These are phyloP conservation scores for Kwoniella dejecticola DNA, from an alignment of 768 basidiomycete species.

Conservation along the genomic window DNA sequence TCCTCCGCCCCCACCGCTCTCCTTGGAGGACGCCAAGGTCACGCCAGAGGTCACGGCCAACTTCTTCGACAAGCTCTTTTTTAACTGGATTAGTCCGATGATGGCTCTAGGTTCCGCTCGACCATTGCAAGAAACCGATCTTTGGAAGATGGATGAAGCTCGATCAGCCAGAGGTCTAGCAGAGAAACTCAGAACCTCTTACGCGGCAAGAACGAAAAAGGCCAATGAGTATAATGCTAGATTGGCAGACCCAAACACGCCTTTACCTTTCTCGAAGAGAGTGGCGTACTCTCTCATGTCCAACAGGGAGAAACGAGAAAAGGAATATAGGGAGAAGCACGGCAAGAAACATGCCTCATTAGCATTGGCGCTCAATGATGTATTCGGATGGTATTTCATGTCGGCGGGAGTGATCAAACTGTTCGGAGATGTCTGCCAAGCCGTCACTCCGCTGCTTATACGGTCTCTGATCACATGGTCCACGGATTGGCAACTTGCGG, in stretches of 20 bases:
- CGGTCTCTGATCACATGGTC: slow-evolving; percentile 50
- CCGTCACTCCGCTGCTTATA: slow-evolving; percentile 43
- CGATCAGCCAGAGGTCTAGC: slow-evolving; percentile 67
- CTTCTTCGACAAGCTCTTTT: slow-evolving; percentile 66
- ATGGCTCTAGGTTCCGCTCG: slow-evolving; percentile 74
- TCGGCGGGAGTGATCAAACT: slow-evolving; percentile 59
- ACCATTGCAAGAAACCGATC: slow-evolving; percentile 75
- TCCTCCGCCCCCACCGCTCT: slow-evolving; percentile 52
- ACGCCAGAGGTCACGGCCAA: slow-evolving; percentile 71
- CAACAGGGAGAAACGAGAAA: slow-evolving; percentile 57
- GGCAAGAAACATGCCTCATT: slow-evolving; percentile 53
- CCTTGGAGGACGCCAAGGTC: slow-evolving; percentile 51
- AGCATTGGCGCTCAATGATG: slow-evolving; percentile 51
- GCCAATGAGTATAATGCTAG: slow-evolving; percentile 72
- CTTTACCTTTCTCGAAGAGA: slow-evolving; percentile 60
- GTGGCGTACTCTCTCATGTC: slow-evolving; percentile 66
- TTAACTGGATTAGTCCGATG: slow-evolving; percentile 73
- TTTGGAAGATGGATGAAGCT: slow-evolving; percentile 73
- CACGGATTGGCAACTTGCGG: slow-evolving; percentile 26
- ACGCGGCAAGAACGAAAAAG: slow-evolving; percentile 62
- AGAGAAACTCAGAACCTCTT: slow-evolving; percentile 66
- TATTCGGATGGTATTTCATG: slow-evolving; percentile 49
- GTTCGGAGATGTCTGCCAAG: slow-evolving; percentile 57
- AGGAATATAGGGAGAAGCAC: slow-evolving; percentile 45
- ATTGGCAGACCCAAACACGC: slow-evolving; percentile 68